A percentile compares a stretch with the other conserved stretches of the same genome.
These are phyloP conservation scores for Nannochloropsis granulata DNA, from an alignment of 108 stramenopile genomes.

Conservation along the genomic window DNA sequence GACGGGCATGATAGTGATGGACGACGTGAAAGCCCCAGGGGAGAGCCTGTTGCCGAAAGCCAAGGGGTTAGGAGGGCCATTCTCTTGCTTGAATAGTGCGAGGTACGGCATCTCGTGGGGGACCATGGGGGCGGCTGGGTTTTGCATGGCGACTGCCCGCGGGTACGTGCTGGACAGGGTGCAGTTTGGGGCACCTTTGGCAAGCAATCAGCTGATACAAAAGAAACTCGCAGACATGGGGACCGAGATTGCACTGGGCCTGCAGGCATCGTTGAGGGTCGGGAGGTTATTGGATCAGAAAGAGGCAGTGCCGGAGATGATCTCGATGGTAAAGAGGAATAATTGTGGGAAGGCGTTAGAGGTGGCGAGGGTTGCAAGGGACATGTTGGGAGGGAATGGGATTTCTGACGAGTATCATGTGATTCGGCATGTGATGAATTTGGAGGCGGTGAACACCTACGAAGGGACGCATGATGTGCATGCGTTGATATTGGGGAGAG, in stretches of 20 bases:
- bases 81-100: slow-evolving; percentile 82
- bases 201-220: slow-evolving; percentile 81
- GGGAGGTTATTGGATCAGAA: slow-evolving; percentile 70
- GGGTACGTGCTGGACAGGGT: slow-evolving; percentile 57
- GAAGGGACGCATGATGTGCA: slow-evolving; percentile 96
- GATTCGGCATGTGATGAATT: slow-evolving; percentile 79
- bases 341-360: slow-evolving; percentile 77
- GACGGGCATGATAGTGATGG: slow-evolving; percentile 85
- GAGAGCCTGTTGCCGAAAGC: slow-evolving; percentile 32
- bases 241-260: slow-evolving; percentile 50
- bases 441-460: slow-evolving; percentile 96
- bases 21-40: slow-evolving; percentile 56
- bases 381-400: slow-evolving; percentile 92
- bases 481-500: slow-evolving; percentile 77
- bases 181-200: slow-evolving; percentile 84
- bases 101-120: slow-evolving; percentile 93
- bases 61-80: slow-evolving; percentile 47
- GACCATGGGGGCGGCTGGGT: slow-evolving; percentile 78
- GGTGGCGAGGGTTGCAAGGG: slow-evolving; percentile 55
- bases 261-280: slow-evolving; percentile 47
- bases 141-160: slow-evolving; percentile 63
- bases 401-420: slow-evolving; percentile 90
- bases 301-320: slow-evolving; percentile 59
- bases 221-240: slow-evolving; percentile 86
- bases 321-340: slow-evolving; percentile 82